phyloP scores from a whole-genome alignment of 2,329 filamentous ascomycete species.

The Talaromyces sp. region DNA sequence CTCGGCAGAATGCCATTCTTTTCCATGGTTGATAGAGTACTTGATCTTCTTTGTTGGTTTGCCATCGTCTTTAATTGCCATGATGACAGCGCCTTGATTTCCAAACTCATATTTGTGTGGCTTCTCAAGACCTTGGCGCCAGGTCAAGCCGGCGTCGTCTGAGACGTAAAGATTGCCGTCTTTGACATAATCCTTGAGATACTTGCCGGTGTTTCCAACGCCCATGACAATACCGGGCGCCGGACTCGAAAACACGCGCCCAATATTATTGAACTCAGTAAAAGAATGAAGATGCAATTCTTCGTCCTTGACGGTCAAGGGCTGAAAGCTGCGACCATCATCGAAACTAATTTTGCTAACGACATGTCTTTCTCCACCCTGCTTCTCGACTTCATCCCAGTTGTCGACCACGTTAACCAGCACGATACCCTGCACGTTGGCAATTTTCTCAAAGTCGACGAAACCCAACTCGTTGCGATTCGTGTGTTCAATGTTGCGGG shows the following conservation, averaged over 20 bases:
- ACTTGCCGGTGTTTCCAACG: slow-evolving; percentile 79
- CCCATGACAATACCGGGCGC: slow-evolving; percentile 93
- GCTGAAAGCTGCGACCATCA: slow-evolving; percentile 80
- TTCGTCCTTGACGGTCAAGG: slow-evolving; percentile 62
- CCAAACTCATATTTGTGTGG: slow-evolving; percentile 96
- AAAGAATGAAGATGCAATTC: slow-evolving; percentile 86
- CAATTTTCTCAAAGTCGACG: slow-evolving; percentile 94
- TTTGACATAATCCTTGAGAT: slow-evolving; percentile 59
- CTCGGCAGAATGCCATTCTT: slow-evolving; percentile 69
- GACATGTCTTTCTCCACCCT: slow-evolving; percentile 52
- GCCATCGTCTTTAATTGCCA: slow-evolving; percentile 69
- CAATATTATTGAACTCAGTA: slow-evolving; percentile 74
- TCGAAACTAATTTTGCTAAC: slow-evolving; percentile 87
- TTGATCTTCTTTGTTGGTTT: slow-evolving; percentile 53
- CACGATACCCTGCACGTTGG: slow-evolving; percentile 86
- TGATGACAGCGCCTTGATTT: slow-evolving; percentile 81
- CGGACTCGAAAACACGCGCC: slow-evolving; percentile 86
- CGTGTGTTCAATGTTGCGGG: slow-evolving; percentile 83
- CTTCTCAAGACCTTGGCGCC: slow-evolving; percentile 67
- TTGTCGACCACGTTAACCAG: slow-evolving; percentile 88
- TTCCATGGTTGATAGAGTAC: slow-evolving; percentile 87
- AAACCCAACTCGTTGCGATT: slow-evolving; percentile 72
- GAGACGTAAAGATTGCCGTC: slow-evolving; percentile 83
- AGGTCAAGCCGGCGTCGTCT: slow-evolving; percentile 82
- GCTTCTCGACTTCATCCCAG: slow-evolving; percentile 64